Evolutionary conservation across 768 basidiomycete genomes (phyloP), one percentile per base, ranked within the genome.

Genomic region (Lentinula detonsa): DNA sequence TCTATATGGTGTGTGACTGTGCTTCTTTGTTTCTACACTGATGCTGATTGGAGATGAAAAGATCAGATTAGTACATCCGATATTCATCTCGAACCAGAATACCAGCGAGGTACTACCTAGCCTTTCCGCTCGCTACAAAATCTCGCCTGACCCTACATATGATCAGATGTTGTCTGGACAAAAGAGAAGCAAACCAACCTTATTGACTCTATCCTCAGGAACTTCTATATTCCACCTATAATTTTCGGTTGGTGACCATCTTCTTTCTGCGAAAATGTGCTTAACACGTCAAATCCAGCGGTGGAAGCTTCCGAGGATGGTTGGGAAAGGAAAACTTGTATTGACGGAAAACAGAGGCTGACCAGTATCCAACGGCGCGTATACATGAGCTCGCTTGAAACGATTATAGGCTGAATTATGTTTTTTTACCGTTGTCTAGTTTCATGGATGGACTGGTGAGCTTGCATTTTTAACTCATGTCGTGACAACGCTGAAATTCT

Each of bases 301-400:
- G 79, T 84, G 10, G 73, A 81, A 21, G 70, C 74, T 2, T 65
- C 69, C 37, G 81, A 85, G 0, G 88, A 92, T 65, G 90, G 90
- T 0, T 73, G 80, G 0, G 88, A 90, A 66, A 77, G 74, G 3
- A 84, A 82, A 66, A 84, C 83, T 0, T 90, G 88, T 65, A 88
- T 90, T 6, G 90, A 91, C 65, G 91, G 91, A n/a, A 93, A 93
- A 67, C 91, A 93, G 68, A 75, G 91, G 21, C 69, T 91, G 57
- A 91, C 89, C 0, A 90, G 88, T 0, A 86, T 93, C 51, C 78
- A 85, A 50, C 75, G 81, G 88, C 88, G 64, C 15, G 84, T 72
- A 52, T 31, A 23, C 31, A 13, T 23, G 4, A 15, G 31, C 56
- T 11, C 2, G 15, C 42, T 23, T 23, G 4, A n/a, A 21, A 4